These are phyloP conservation scores for Dictyophora rubrovolvata DNA, from an alignment of 768 basidiomycete species.

Conservation along the genomic window DNA sequence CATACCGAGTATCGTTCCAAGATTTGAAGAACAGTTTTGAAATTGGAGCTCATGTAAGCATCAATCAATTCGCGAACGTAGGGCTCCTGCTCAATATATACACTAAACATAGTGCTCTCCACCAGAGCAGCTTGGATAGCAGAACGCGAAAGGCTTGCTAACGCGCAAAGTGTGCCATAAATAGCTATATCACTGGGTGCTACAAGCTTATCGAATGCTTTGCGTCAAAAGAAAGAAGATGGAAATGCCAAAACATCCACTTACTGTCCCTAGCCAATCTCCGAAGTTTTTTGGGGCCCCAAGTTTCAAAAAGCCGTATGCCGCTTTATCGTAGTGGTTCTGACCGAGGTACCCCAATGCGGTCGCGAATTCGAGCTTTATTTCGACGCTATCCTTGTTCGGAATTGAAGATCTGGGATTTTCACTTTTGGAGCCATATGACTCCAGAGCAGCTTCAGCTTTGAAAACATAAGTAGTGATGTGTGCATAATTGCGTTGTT, in stretches of 20 bases:
- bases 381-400: conserved; percentile 58
- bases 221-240: background rate
- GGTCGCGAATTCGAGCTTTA: conserved; percentile 73
- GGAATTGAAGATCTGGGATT: conserved; percentile 35
- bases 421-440: conserved; percentile 26
- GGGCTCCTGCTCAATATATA: conserved; percentile 78
- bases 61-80: conserved; percentile 81
- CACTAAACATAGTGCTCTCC: conserved; percentile 58
- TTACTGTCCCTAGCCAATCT: conserved; percentile 67
- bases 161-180: conserved; percentile 74
- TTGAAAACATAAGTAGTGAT: conserved; percentile 91
- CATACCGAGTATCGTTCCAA: conserved; percentile 62
- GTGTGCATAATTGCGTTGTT: conserved; percentile 79
- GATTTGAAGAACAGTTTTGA: conserved; percentile 70
- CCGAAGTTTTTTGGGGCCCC: conserved; percentile 57
- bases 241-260: conserved; percentile 18
- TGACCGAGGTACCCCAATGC: conserved; percentile 68
- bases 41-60: conserved; percentile 78
- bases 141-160: conserved; percentile 64
- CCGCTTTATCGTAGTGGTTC: conserved; percentile 72
- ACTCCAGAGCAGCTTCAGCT: conserved; percentile 85
- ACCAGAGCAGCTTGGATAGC: conserved; percentile 59
- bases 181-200: conserved; percentile 78
- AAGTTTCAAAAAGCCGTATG: conserved; percentile 57
- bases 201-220: conserved; percentile 42